These are phyloP conservation scores for Alternaria burnsii DNA, from an alignment of 2,329 filamentous ascomycete genomes.

Conservation along the genomic window DNA sequence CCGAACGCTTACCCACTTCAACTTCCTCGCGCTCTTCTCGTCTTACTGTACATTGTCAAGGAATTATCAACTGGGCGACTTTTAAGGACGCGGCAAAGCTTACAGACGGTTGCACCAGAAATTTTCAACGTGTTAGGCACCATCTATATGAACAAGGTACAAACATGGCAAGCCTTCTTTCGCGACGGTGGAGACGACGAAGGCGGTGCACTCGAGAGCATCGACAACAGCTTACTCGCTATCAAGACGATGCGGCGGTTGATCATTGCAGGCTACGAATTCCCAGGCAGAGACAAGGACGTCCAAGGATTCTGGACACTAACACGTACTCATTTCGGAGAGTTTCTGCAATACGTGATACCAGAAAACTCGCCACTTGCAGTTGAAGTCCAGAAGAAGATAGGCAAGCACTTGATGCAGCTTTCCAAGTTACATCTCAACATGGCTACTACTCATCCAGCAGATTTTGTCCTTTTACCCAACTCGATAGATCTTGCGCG, in stretches of 20 bases:
- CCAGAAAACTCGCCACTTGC: slow-evolving; percentile 63
- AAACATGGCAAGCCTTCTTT: slow-evolving; percentile 72
- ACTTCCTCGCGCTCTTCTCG: slow-evolving; percentile 75
- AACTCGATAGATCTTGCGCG: slow-evolving; percentile 79
- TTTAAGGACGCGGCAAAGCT: slow-evolving; percentile 74
- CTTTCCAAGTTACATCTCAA: slow-evolving; percentile 90
- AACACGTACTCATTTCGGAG: slow-evolving; percentile 77
- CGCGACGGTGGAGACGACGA: slow-evolving; percentile 66
- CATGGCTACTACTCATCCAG: slow-evolving; percentile 81
- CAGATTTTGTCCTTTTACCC: slow-evolving; percentile 83
- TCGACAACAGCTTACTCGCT: slow-evolving; percentile 79
- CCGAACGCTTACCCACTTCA: slow-evolving; percentile 68
- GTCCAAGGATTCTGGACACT: slow-evolving; percentile 83
- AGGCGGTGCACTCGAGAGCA: slow-evolving; percentile 66
- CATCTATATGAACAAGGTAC: slow-evolving; percentile 79
- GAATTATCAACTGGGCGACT: slow-evolving; percentile 85
- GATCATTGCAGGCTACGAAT: slow-evolving; percentile 81
- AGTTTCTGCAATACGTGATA: slow-evolving; percentile 72
- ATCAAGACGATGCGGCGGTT: slow-evolving; percentile 84
- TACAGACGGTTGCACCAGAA: slow-evolving; percentile 83
- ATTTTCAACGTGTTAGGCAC: slow-evolving; percentile 80
- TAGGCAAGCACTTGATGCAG: slow-evolving; percentile 89
- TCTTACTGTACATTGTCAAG: slow-evolving; percentile 87
- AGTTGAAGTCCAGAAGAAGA: slow-evolving; percentile 62
- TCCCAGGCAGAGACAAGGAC: slow-evolving; percentile 78